phyloP scores from a whole-genome alignment of 2,329 filamentous ascomycete genomes.

The Aspergillus versicolor region DNA sequence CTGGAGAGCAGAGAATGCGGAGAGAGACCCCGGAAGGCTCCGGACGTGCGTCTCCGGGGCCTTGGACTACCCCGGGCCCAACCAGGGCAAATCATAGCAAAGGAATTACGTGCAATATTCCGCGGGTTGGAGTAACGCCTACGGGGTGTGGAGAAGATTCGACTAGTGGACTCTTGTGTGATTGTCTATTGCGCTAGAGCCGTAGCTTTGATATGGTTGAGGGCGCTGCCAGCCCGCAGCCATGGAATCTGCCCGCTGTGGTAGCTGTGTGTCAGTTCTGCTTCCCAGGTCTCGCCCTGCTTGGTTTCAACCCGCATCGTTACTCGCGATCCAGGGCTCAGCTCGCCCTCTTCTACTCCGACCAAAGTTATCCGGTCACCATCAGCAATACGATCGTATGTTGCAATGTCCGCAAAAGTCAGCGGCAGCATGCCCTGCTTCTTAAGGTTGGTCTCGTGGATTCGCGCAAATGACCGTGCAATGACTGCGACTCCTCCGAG shows the following conservation, averaged over 20 bases:
- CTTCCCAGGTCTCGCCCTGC: conserved; percentile 28
- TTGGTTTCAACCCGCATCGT: conserved; percentile 28
- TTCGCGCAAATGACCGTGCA: conserved; percentile 89
- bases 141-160: neutral
- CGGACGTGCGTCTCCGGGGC: neutral
- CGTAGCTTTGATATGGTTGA: conserved; percentile 34
- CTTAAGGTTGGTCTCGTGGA: conserved; percentile 99
- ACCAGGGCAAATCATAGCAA: neutral
- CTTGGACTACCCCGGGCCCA: neutral
- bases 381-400: conserved; percentile 65
- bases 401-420: conserved; percentile 83
- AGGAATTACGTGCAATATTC: neutral
- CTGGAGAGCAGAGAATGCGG: neutral
- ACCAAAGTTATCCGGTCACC: conserved; percentile 21
- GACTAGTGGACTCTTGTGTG: neutral
- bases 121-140: neutral
- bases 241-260: conserved; percentile 33
- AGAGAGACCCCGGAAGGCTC: neutral
- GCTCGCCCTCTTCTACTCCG: conserved; percentile 22
- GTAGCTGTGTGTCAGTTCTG: conserved; percentile 33
- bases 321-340: conserved; percentile 29
- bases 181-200: neutral
- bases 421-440: conserved; percentile 99
- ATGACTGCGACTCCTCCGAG: conserved; percentile 94
- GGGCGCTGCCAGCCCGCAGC: conserved; percentile 35